Base-by-base conservation (phyloP, 106 monocot genomes). In the Acorus gramineus region DNA sequence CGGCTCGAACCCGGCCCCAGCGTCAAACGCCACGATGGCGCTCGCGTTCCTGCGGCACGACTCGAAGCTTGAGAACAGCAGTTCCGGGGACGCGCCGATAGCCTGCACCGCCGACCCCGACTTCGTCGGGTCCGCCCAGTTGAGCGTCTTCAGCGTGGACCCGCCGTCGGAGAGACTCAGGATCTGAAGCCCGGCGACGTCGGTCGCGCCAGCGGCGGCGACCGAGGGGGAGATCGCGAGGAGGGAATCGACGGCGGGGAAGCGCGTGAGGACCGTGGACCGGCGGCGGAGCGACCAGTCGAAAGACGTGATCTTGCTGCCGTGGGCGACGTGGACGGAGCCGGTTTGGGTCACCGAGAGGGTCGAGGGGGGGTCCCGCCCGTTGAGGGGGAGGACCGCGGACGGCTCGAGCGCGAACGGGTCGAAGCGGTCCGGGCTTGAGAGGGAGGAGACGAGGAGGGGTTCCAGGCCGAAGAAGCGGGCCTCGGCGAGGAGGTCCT, bases 21-120 rank as follows among this genome's bases (percentile, higher is more conserved):
- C 68, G 42, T 89, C 89, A 62, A 82, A 89, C 6, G 79, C 81
- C 13, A 82, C 47, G 47, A 89, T 77, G 9, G 77, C 78, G 65
- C 71, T 89, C 11, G 79, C 74, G 59, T 82, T 89, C 14, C 89
- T 69, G 3, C 85, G 81, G 62, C 61, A 77, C 5, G 85, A 82
- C 65, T 89, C 89, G 63, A 89, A 89, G 71, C 81, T 79, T 2
- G 68, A 56, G 65, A 89, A 84, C 54, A 89, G 79, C 43, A 64
- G 50, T 2, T 77, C 73, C 2, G 72, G 56, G 48, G 85, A 79
- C 9, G 73, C 3, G 14, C 54, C 84, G 60, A 82, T 59, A 5
- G 82, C 70, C 66, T 72, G 77, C 47, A 82, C 81, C 3, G 74
- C 77, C 9, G 82, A 71, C 0, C 63, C 58, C 56, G 73, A 9